Percentiles rank a stretch among this genome's conserved stretches.
phyloP scores from a whole-genome alignment of 129 eudicot species.

The Scalesia atractyloides region DNA sequence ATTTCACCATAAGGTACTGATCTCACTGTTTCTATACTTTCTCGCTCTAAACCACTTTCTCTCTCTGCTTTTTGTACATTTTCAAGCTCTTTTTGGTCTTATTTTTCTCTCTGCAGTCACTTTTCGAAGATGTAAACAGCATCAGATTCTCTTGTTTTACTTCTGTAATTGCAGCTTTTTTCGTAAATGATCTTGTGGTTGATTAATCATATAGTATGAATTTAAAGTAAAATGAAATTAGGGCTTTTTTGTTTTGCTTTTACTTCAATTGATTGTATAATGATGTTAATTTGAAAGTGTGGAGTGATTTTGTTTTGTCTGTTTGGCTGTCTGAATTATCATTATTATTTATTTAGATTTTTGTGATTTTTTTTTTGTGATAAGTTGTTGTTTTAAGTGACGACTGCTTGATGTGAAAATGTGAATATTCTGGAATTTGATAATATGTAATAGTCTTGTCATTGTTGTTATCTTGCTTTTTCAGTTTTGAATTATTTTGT shows the following conservation, averaged over 20 bases:
- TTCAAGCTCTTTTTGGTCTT: conserved; percentile 20
- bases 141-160: conserved; percentile 50
- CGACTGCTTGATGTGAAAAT: conserved; percentile 62
- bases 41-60: conserved; percentile 22
- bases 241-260: conserved; percentile 21
- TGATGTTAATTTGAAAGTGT: conserved; percentile 18
- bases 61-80: not conserved
- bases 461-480: conserved; percentile 27
- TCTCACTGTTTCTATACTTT: conserved; percentile 15
- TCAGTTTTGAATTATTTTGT: conserved; percentile 17
- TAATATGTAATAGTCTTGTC: conserved; percentile 38
- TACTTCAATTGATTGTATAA: conserved; percentile 13
- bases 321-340: conserved; percentile 13
- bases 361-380: conserved; percentile 19
- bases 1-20: conserved; percentile 27
- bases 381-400: conserved; percentile 22
- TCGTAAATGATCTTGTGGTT: conserved; percentile 2
- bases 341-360: not conserved
- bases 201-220: no score
- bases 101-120: conserved; percentile 38
- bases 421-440: conserved; percentile 39
- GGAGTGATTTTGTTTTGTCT: conserved; percentile 23
- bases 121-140: conserved; percentile 44
- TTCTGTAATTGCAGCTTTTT: conserved; percentile 43
- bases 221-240: conserved; percentile 18